Base-by-base conservation (phyloP, 140 eudicot genomes). In the Eryngium alpinum region DNA sequence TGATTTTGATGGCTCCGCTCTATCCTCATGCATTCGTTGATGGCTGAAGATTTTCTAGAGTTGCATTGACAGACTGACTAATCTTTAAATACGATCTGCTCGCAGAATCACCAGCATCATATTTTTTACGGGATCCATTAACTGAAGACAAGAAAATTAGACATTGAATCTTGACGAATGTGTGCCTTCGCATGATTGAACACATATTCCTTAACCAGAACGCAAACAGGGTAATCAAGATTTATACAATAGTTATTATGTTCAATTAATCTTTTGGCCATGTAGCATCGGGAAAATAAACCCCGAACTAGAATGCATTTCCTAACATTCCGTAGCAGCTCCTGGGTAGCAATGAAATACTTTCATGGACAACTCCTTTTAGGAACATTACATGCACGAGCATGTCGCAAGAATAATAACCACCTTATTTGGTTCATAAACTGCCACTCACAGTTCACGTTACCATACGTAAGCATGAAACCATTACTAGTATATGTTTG, bases 351-450 rank as follows among this genome's bases (percentile, higher is more conserved):
- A 14, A 85, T 80, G 87, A 97, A 94, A 72, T 84, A 53, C 34
- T 79, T 63, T 52, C 85, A 91, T 28, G 85, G 89, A 78, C 98
- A 94, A 82, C 90, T 91, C 78, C 97, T 97, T 74, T 84, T 87
- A 53, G 97, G 93, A 43, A 88, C 83, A 59, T 38, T 80, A 77
- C 98, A 94, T 17, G 81, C 81, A 74, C 97, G 97, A 33, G 98
- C 98, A 89, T 94, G 98, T 51, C 84, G 78, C 88, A 94, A 79
- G 81, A 92, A 91, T 80, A 94, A 86, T 18, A 94, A 81, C 98
- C 97, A 94, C 78, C 87, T 89, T 82, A 73, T 85, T 86, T 92
- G 97, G 76, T 94, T 85, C 78, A 17, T 80, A 82, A 52, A 89
- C 75, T 90, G 90, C 81, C 84, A 81, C 43, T 92, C 97, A 69